Base-by-base conservation (phyloP, 495 filamentous ascomycete genomes). In the Geoglossum glabrum region DNA sequence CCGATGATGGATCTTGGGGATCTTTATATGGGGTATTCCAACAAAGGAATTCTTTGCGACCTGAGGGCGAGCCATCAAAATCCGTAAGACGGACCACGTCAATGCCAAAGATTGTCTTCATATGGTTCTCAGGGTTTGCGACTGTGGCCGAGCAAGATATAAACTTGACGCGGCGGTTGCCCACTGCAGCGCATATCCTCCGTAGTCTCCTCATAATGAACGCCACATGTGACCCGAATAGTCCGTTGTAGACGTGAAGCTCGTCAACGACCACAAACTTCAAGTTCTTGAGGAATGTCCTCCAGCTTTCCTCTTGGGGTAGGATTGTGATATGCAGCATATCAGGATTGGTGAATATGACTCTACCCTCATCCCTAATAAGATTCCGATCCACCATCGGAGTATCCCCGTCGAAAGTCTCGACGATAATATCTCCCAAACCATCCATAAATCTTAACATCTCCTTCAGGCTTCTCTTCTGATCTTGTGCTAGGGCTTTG, bases 1-100 rank as follows among this genome's bases (percentile, higher is more conserved):
- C 90, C 58, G 85, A 92, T 0, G 84, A 78, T 11, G 89, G 87
- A 67, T 97, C 92, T 8, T 73, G 72, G 1, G 89, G 86, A 64
- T 95, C 92, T 71, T 87, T 95, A 71, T 82, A 95, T 1, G 92
- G 93, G 1, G 93, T 95, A 61, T 97, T 97, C 92, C 92, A 99
- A 70, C 88, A 95, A 8, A 99, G 68, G 58, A 97, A 97, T 66
- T 95, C 89, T 64, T 99, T 99, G 27, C 87, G 75, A 7, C 92
- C 92, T 11, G 87, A 86, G 0, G 92, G 93, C 2, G 89, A 95
- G 1, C 92, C 92, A 64, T 97, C 92, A 67, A 87, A 88, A 70
- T 95, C 87, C 1, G 86, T 80, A 38, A 97, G 65, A 58, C 75
- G 77, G 9, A 95, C 84, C 31, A 80, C 70, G 25, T 90, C 76